These are phyloP conservation scores for Penicillium desertorum DNA, from an alignment of 495 filamentous ascomycete species.

Conservation along the genomic window DNA sequence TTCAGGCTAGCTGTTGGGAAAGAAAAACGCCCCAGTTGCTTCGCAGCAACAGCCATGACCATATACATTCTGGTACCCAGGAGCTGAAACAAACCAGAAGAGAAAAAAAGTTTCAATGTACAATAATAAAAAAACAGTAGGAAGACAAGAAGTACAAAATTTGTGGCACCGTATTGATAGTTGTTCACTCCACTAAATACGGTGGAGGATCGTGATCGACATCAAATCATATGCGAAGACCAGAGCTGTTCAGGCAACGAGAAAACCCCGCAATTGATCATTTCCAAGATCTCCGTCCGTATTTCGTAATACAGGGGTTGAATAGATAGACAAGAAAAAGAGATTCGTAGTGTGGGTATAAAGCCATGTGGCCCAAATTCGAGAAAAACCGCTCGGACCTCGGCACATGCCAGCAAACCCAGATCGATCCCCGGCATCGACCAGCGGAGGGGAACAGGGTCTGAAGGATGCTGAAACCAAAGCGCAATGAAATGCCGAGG, in stretches of 20 bases:
- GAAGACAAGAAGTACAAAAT: constrained; percentile 10
- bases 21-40: constrained; percentile 19
- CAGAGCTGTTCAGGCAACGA: neutral
- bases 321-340: constrained; percentile 10
- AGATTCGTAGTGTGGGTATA: constrained; percentile 21
- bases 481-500: neutral
- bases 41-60: constrained; percentile 18
- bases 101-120: constrained; percentile 1
- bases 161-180: neutral
- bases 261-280: constrained; percentile 4
- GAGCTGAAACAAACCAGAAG: constrained; percentile 6
- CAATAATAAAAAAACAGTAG: constrained; percentile 4
- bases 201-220: neutral
- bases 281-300: neutral
- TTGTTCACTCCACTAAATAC: neutral
- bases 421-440: constrained; percentile 1
- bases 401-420: constrained; percentile 13
- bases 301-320: constrained; percentile 3
- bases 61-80: constrained; percentile 21
- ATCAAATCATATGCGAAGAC: neutral
- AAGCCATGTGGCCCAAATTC: constrained; percentile 11
- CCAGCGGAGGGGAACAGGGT: constrained; percentile 5
- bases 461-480: constrained; percentile 4
- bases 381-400: constrained; percentile 18
- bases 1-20: neutral